Percentiles rank a stretch among this genome's conserved stretches.
phyloP scores from a whole-genome alignment of 2,329 filamentous ascomycete species.

The Fusarium palustre region DNA sequence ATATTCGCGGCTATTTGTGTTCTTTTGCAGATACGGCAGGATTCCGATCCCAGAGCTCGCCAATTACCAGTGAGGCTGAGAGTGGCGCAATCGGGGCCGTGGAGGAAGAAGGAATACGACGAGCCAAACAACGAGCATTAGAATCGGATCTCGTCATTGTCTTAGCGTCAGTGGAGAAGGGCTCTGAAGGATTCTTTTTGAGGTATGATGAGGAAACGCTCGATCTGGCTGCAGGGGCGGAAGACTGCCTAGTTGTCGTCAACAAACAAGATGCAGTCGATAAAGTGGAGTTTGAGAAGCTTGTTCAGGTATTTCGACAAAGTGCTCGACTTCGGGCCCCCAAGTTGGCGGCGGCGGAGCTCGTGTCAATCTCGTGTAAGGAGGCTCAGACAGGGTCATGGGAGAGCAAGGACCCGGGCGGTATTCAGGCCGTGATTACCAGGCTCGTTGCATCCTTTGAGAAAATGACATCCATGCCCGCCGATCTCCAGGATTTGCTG shows the following conservation, averaged over 20 bases:
- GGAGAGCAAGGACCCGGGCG: conserved; percentile 64
- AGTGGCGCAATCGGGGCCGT: conserved; percentile 71
- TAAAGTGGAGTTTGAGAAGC: conserved; percentile 48
- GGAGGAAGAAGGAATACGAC: conserved; percentile 89
- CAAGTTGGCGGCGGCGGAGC: conserved; percentile 51
- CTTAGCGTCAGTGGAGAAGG: conserved; percentile 77
- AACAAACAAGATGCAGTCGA: conserved; percentile 71
- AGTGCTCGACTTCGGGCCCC: conserved; percentile 32
- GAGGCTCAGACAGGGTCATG: conserved; percentile 58
- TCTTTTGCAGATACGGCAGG: conserved; percentile 97
- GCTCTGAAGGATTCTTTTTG: conserved; percentile 56
- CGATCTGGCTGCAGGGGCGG: conserved; percentile 61
- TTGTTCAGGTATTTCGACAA: conserved; percentile 57
- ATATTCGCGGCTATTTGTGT: conserved; percentile 89
- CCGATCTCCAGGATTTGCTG: conserved; percentile 83
- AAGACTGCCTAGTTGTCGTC: conserved; percentile 65
- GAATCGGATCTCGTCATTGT: conserved; percentile 89
- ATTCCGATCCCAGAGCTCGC: conserved; percentile 66
- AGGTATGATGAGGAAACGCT: conserved; percentile 68
- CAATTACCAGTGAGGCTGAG: conserved; percentile 18
- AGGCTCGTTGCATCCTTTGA: conserved; percentile 76
- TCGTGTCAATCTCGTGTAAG: conserved; percentile 76
- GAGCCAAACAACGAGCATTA: conserved; percentile 82
- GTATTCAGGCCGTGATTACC: conserved; percentile 75
- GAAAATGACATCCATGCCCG: conserved; percentile 75